These are phyloP conservation scores for Rhizophagus clarus DNA, from an alignment of 192 early-diverging fungal genomes.

Conservation along the genomic window DNA sequence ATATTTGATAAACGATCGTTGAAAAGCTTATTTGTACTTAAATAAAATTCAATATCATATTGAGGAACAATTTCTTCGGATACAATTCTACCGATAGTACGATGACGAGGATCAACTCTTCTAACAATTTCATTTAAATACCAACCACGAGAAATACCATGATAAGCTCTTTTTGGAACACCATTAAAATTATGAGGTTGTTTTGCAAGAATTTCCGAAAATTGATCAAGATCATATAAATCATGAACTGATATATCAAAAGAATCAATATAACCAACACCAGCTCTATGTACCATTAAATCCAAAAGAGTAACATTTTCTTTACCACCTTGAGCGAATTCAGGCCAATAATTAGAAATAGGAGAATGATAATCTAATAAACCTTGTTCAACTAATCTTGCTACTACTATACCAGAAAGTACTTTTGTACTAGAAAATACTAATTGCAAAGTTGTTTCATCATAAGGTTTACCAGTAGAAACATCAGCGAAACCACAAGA, in stretches of 20 bases:
- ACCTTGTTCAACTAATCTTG: conserved; percentile 60
- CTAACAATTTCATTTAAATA: conserved; percentile 75
- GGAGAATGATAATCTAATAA: conserved; percentile 51
- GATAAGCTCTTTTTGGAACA: conserved; percentile 51
- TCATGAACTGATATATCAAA: conserved; percentile 47
- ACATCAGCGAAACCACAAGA: conserved; percentile 61
- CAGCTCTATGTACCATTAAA: conserved; percentile 64
- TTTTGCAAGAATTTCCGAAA: conserved; percentile 53
- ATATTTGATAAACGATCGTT: conserved; percentile 52
- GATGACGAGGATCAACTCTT: conserved; percentile 57
- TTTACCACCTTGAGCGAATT: conserved; percentile 73
- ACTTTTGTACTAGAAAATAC: conserved; percentile 68
- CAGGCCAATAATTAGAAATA: conserved; percentile 69
- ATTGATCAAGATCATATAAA: conserved; percentile 49
- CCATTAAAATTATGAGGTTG: conserved; percentile 73
- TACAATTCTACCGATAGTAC: conserved; percentile 63
- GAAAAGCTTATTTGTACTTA: conserved; percentile 31
- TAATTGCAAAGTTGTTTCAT: conserved; percentile 60
- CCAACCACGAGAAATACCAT: conserved; percentile 68
- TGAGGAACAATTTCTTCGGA: conserved; percentile 56
- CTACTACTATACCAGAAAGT: conserved; percentile 58
- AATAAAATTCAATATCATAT: conserved; percentile 61
- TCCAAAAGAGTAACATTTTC: conserved; percentile 63
- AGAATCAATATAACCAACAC: conserved; percentile 63
- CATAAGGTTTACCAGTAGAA: conserved; percentile 42